Evolutionary conservation across 345 rosid species (phyloP).

Genomic region (Hirschfeldia incana): DNA sequence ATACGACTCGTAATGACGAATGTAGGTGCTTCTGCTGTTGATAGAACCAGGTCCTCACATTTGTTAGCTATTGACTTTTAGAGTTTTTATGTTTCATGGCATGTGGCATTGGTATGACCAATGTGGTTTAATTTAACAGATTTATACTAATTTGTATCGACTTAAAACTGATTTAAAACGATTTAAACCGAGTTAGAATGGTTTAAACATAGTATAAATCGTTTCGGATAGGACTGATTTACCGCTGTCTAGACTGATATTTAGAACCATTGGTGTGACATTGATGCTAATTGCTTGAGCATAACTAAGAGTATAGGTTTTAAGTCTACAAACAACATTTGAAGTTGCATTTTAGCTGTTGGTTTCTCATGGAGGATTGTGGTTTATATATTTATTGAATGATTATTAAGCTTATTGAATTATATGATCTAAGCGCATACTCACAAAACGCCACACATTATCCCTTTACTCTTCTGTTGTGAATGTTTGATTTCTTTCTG

Average conservation of each 20-base stretch:
- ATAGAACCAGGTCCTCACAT: constrained; percentile 62
- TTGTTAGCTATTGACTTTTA: no score
- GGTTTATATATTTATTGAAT: not conserved
- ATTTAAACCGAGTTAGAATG: no score
- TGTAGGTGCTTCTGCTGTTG: constrained; percentile 99
- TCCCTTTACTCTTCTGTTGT: not conserved
- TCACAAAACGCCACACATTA: not conserved
- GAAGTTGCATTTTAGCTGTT: not conserved
- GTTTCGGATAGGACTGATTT: no score
- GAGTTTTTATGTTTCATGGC: no score
- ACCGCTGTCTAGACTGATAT: no score
- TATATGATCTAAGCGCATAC: no score
- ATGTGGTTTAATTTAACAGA: no score
- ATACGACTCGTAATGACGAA: no score
- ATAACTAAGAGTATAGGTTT: not conserved
- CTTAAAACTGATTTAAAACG: no score
- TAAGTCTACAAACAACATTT: not conserved
- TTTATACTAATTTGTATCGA: no score
- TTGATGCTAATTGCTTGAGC: constrained; percentile 3
- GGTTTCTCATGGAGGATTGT: constrained; percentile 5
- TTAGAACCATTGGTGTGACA: not conserved
- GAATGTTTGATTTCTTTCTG: not conserved
- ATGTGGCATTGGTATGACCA: no score
- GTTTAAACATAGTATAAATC: no score
- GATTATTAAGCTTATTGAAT: not conserved